Evolutionary conservation across 2,329 filamentous ascomycete genomes (phyloP), one percentile per base, ranked within the genome.

Genomic region (Paracoccidioides brasiliensis): DNA sequence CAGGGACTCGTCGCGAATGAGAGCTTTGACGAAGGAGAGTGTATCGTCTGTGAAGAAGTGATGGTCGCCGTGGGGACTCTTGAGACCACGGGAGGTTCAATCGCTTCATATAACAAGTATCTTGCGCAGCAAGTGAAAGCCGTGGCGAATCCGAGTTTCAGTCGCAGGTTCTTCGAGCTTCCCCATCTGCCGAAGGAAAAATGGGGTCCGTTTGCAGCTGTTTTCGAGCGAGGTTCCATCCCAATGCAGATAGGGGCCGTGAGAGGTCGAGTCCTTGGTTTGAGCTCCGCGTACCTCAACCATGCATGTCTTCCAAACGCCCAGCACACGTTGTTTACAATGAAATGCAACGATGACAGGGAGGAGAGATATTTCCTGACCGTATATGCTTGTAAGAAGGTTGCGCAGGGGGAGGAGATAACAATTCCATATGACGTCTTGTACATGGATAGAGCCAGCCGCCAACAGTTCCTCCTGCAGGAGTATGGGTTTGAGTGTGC

Each of bases 301-400:
- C 65, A 67, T 56, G 57, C 61, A 3, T 67, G 65, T 38, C 41
- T 60, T 3, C 62, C 65, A 0, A 67, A 66, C 48, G 56, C 59
- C 8, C 55, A 60, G 15, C 59, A 58, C 12, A 57, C 55, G 7
- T 30, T 64, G 10, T 38, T 33, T 15, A 38, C 43, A 8, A 37
- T 30, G 14, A 6, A 12, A 33, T 22, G 6, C 12, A 9, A 46
- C 51, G 40, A 15, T 55, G 8, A 32, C 44, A 32, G 54, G 44
- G 14, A 35, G 30, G 28, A 38, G 15, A 28, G 15, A 12, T 14
- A 53, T 40, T 32, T 56, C 5, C 53, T 60, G 1, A 46, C 57
- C 0, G 53, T 65, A 3, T 61, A 59, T 33, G 60, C 63, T 8
- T 57, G 51, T 38, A 55, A 15, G 12, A 50, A 58, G 9, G 65